Base-by-base conservation (phyloP, 164 flowering plant genomes). In the Berberis vulgaris region DNA sequence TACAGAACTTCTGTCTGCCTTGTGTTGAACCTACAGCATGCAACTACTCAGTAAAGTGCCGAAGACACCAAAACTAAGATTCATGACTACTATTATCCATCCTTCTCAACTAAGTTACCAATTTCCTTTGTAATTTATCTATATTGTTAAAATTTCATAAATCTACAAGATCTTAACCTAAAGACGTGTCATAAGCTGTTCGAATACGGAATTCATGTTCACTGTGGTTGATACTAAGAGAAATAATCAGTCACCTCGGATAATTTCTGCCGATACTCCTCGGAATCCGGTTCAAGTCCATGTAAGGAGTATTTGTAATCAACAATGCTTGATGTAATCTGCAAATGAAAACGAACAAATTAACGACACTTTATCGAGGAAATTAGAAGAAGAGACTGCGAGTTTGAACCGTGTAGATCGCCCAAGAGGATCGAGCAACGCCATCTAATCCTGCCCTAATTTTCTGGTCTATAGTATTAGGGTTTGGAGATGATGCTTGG, bases 281-380 rank as follows among this genome's bases (percentile, higher is more conserved):
- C 84, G 2, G 96, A 83, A 60, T 73, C 78, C 42, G 2, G 49
- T 0, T 73, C 59, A 46, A 87, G 40, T 2, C 88, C 84, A 59
- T 59, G 74, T 26, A 91, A 69, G 57, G 91, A 80, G 55, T 74
- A 84, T 79, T 86, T 84, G 79, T 89, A 91, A 71, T 91, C 98
- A 49, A 78, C 76, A n/a, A 79, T 76, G 63, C 73, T 80, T 6
- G 71, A 59, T 69, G 84, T 72, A 45, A 91, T 78, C 97, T 91
- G 86, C 62, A 69, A 54, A 42, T 46, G 49, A 52, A 12, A 63
- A 4, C 26, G 12, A 12, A 55, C 26, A 26, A 26, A 26, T 26
- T 1, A 64, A 62, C 6, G 49, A 62, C 39, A 47, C 61, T 9
- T 13, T 1, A 13, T 40, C 6, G 8, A 59, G 12, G 50, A 45